Evolutionary conservation across 805 yeast genomes (phyloP), one percentile per base, ranked within the genome.

Genomic region (Starmera amethionina): DNA sequence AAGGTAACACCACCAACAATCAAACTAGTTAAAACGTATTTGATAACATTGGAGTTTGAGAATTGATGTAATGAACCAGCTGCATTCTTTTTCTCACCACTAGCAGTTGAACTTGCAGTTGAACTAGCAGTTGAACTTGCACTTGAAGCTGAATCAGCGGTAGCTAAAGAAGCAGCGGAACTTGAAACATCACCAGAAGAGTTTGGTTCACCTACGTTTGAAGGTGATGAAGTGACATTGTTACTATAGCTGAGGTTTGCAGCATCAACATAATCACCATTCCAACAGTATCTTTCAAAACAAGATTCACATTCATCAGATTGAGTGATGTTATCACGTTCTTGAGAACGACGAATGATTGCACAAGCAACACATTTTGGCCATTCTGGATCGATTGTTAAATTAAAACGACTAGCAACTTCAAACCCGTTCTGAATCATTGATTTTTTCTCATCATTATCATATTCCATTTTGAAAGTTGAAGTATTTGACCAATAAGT

Each of bases 361-460:
- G 94, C 95, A 68, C 95, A 86, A 3, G 83, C 84, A 37, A 86
- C 70, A 65, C 95, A 86, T 7, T 77, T 72, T 34, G 73, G 64
- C 79, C 84, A 86, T 33, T 82, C 77, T 4, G 63, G 55, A 48
- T 83, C 94, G 19, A 79, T 54, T 12, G 94, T 80, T 31, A 76
- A 61, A 56, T 84, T 85, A 42, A 69, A 67, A 53, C 82, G 72
- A 1, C 89, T 68, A 11, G 80, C 73, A 12, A 74, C 70, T 50
- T 82, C 85, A 55, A 76, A 82, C 9, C 95, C 95, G 56, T 87
- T 87, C 49, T 67, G 59, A 42, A 86, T 73, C 68, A 86, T 72
- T 0, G 70, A 65, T 34, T 65, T 58, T 48, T 77, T 74, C 50
- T 81, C 84, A 1, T 67, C 67, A 35, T 71, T 72, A 2, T 67